Evolutionary conservation across 805 yeast species (phyloP), one percentile per base, ranked within the genome.

Genomic region (Myxozyma vanderwaltii): DNA sequence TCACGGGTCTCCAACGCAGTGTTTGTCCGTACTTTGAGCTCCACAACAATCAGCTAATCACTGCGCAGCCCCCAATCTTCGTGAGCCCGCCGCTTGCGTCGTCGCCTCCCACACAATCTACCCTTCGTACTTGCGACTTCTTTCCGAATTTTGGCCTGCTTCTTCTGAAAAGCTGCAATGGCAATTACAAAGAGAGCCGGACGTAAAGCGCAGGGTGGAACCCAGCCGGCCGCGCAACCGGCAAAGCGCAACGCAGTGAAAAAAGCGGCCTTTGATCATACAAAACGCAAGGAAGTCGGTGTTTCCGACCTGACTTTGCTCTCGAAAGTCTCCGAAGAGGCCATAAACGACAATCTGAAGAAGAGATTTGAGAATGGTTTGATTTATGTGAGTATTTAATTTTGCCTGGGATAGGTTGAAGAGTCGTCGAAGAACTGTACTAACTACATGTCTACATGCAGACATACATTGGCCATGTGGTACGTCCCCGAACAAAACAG

Each of bases 281-380:
- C 84, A 54, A 91, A 91, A 76, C 89, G 89, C 80, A 89, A 91
- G 73, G 98, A 94, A 74, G 98, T 94, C n/a, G 99, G 99, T 54
- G 97, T 94, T 7, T 86, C 96, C 44, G 99, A 94, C 74, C 79
- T 94, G 70, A 94, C 99, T 0, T 76, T 94, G 54, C 79, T 94
- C 62, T 86, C 96, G 27, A 88, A 86, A 61, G 92, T 94, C 69
- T 81, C 94, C 46, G 97, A 94, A 72, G 96, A 90, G 59, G 81
- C 96, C 43, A 94, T 94, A 77, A 90, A 91, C 71, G 96, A 91
- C 19, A 94, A 94, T 74, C 77, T 94, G 66, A 83, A 89, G 70
- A 89, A 90, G 71, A 79, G 99, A 61, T 94, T 94, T 73, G 83
- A 86, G 76, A 91, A 91, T 70, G 94, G 89, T 26, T 81, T 91